phyloP scores from a whole-genome alignment of 495 filamentous ascomycete genomes.

The Bombardia bombarda region DNA sequence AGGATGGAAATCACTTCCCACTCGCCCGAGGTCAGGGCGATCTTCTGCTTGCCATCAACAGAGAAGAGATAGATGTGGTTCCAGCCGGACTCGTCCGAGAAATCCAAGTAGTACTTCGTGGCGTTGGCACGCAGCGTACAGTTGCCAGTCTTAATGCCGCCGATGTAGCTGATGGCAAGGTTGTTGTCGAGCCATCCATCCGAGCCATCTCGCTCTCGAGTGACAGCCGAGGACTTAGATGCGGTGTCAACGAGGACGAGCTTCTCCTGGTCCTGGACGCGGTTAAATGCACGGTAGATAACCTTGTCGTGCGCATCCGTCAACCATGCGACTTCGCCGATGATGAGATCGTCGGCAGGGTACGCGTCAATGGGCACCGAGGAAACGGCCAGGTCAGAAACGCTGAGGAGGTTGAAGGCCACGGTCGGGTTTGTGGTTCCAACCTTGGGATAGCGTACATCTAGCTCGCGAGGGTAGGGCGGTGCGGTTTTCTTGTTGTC shows the following conservation, averaged over 20 bases:
- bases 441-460: slow-evolving; percentile 50
- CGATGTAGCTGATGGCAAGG: slow-evolving; percentile 39
- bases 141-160: slow-evolving; percentile 12
- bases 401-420: slow-evolving; percentile 36
- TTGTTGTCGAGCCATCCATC: slow-evolving; percentile 53
- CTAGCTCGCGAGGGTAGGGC: slow-evolving; percentile 41
- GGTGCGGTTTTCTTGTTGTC: slow-evolving; percentile 35
- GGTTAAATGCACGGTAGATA: slow-evolving; percentile 48
- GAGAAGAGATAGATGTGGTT: slow-evolving; percentile 49
- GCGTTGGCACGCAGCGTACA: slow-evolving; percentile 14
- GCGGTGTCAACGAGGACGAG: slow-evolving; percentile 40
- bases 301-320: slow-evolving; percentile 42
- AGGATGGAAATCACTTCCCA: slow-evolving; percentile 47
- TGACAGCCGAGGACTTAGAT: slow-evolving; percentile 25
- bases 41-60: slow-evolving; percentile 34
- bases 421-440: slow-evolving; percentile 50
- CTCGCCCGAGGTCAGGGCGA: slow-evolving; percentile 42
- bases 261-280: slow-evolving; percentile 49
- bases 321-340: slow-evolving; percentile 52
- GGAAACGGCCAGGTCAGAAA: slow-evolving; percentile 24
- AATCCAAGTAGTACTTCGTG: slow-evolving; percentile 44
- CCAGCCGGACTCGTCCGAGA: slow-evolving; percentile 49
- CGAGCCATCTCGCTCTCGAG: slow-evolving; percentile 43
- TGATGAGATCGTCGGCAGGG: slow-evolving; percentile 40
- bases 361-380: slow-evolving; percentile 36